A percentile compares a stretch with the other conserved stretches of the same genome.
Conservation (phyloP, 1,284 basidiomycete genomes). For the Volvariella surrecta region DNA sequence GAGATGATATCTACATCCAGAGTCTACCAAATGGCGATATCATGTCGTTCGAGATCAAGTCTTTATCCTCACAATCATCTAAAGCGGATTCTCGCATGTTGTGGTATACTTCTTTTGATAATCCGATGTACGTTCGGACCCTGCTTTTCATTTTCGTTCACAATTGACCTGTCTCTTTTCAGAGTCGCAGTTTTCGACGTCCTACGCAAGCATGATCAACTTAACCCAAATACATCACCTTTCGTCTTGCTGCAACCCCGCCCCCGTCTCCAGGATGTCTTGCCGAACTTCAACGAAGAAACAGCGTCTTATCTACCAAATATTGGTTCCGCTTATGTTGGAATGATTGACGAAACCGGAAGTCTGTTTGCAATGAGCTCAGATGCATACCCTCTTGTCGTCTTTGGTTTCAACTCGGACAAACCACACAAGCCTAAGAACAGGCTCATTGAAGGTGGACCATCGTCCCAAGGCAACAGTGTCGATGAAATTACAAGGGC, state of each 20-base stretch:
- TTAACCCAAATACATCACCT: slow-evolving; percentile 36
- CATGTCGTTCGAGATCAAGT: slow-evolving; percentile 54
- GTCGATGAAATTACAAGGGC: not conserved
- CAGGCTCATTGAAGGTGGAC: slow-evolving; percentile 16
- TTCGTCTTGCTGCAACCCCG: slow-evolving; percentile 76
- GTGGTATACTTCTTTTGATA: slow-evolving; percentile 50
- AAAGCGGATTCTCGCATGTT: slow-evolving; percentile 31
- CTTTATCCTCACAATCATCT: slow-evolving; percentile 8
- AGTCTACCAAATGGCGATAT: slow-evolving; percentile 70
- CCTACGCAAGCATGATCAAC: slow-evolving; percentile 26
- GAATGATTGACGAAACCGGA: slow-evolving; percentile 59
- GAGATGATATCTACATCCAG: slow-evolving; percentile 73
- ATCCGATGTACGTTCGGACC: slow-evolving; percentile 40
- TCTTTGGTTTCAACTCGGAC: slow-evolving; percentile 37
- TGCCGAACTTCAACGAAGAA: slow-evolving; percentile 36
- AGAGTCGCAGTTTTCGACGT: slow-evolving; percentile 80
- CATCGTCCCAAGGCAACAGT: not conserved
- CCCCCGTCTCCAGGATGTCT: slow-evolving; percentile 55
- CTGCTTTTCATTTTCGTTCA: not conserved
- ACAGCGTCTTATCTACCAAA: slow-evolving; percentile 32
- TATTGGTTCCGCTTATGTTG: slow-evolving; percentile 59
- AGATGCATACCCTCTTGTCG: slow-evolving; percentile 63
- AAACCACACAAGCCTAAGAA: slow-evolving; percentile 12
- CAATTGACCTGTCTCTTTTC: slow-evolving; percentile 5
- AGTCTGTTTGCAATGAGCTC: slow-evolving; percentile 77